These are phyloP conservation scores for Vanderwaltozyma tropicalis DNA, from an alignment of 805 yeast species.

Conservation along the genomic window DNA sequence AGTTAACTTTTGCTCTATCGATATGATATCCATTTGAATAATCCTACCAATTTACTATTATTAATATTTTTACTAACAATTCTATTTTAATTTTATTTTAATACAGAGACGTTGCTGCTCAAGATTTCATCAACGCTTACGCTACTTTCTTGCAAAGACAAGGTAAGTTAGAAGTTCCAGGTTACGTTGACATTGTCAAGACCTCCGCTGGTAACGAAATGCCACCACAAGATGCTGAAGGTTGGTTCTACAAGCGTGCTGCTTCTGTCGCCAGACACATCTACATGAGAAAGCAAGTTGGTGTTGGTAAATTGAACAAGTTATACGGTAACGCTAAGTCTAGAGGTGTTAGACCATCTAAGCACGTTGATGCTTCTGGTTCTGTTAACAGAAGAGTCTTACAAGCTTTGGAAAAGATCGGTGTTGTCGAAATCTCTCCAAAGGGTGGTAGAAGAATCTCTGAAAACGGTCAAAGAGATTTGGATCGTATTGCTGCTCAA, in stretches of 20 bases:
- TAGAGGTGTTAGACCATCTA: conserved; percentile 98
- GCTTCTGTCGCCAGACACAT: conserved; percentile 99
- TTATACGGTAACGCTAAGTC: conserved; percentile 97
- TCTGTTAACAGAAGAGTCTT: conserved; percentile 97
- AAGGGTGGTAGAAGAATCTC: conserved; percentile 99
- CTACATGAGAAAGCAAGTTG: conserved; percentile 98
- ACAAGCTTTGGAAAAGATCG: conserved; percentile 97
- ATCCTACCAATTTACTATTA: conserved; percentile 2
- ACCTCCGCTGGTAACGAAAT: conserved; percentile 97
- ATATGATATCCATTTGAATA: too few species aligned
- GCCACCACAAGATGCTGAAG: conserved; percentile 99
- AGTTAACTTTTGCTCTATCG: too few species aligned
- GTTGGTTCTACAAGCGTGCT: conserved; percentile 99
- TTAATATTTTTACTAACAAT: conserved; percentile 12
- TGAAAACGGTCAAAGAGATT: conserved; percentile 99
- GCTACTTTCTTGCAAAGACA: conserved; percentile 99
- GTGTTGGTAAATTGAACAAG: conserved; percentile 98
- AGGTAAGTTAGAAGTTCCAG: conserved; percentile 99
- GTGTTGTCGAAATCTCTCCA: conserved; percentile 91
- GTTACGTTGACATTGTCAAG: conserved; percentile 99
- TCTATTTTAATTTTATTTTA: conserved; percentile 22
- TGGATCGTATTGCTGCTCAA: conserved; percentile 99
- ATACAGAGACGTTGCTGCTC: conserved; percentile 99
- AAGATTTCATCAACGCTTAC: conserved; percentile 98
- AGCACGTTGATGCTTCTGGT: conserved; percentile 98